Evolutionary conservation across 2,329 filamentous ascomycete species (phyloP), one percentile per base, ranked within the genome.

Genomic region (Coleophoma cylindrospora): DNA sequence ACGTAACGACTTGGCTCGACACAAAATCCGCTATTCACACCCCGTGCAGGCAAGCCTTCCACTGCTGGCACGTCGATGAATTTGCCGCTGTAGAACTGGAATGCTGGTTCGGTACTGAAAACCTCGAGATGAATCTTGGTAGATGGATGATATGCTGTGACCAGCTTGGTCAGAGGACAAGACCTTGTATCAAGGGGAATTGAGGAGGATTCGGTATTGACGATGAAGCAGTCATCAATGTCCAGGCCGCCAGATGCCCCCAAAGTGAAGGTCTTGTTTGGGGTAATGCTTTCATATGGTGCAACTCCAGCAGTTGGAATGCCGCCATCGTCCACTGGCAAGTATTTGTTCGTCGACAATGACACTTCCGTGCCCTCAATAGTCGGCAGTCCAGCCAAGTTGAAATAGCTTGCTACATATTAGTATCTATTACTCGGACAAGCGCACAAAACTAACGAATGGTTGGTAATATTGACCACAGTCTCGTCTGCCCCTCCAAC

Each of bases 1-100:
- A 96, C 87, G 67, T 87, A 97, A 19, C 94, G 82, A 62, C 88
- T 89, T 0, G 92, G 91, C 75, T 99, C 94, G 40, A 96, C 85
- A 68, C 91, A 96, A 73, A 97, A 95, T 0, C 87, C 92, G 41
- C 84, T 82, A 45, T 90, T 80, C 4, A 81, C 64, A 0, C 77
- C 80, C 45, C 89, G 79, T 1, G 85, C 83, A 0, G 86, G 81
- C 27, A 80, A 68, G 2, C 73, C 75, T 75, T 74, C 76, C 3
- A 83, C 74, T 32, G 74, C 85, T 0, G 88, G 86, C 12, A 95
- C 86, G 60, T 94, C 74, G 57, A 95, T 91, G 64, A 84, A 86
- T 64, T 88, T 86, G 57, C 92, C 94, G 0, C 91, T 95, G 71
- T 97, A 97, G 72, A 96, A 95, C 69, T 97, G 92, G 76, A 96